Evolutionary conservation across 2,329 filamentous ascomycete genomes (phyloP).

Genomic region (Sclerotinia glacialis): DNA sequence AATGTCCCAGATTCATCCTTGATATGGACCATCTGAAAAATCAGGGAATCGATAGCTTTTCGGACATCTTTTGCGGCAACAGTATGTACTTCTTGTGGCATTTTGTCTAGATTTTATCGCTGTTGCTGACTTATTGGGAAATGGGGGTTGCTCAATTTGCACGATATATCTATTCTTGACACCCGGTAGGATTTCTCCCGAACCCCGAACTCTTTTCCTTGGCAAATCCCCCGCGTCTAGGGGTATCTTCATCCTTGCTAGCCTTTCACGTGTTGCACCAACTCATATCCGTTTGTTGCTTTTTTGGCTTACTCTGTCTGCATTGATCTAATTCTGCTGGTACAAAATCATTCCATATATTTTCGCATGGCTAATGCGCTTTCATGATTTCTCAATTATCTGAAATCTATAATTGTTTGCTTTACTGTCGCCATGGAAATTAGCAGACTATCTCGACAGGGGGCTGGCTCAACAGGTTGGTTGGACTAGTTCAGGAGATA

Average conservation of each 20-base stretch:
- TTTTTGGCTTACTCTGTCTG: no score
- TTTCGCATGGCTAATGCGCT: neutral
- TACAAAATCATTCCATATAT: neutral
- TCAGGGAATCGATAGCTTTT: slow-evolving; percentile 59
- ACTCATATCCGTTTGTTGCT: neutral
- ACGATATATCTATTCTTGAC: slow-evolving; percentile 3
- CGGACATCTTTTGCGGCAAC: slow-evolving; percentile 50
- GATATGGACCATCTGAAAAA: slow-evolving; percentile 74
- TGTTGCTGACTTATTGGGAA: neutral
- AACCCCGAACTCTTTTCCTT: slow-evolving; percentile 1
- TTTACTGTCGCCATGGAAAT: neutral
- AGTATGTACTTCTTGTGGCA: slow-evolving; percentile 38
- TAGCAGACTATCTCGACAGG: no score
- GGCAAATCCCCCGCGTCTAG: slow-evolving; percentile 12
- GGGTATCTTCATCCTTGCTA: slow-evolving; percentile 7
- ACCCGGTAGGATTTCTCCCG: slow-evolving; percentile 6
- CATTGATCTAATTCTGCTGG: neutral
- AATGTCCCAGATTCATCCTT: slow-evolving; percentile 73
- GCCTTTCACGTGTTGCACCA: neutral
- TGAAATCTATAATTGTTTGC: neutral
- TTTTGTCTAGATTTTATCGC: neutral
- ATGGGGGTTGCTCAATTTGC: neutral
- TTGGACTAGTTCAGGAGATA: no score
- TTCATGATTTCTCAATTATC: no score
- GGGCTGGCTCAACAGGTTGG: neutral